Evolutionary conservation across 495 filamentous ascomycete genomes (phyloP).

Genomic region (Apiosordaria backusii): DNA sequence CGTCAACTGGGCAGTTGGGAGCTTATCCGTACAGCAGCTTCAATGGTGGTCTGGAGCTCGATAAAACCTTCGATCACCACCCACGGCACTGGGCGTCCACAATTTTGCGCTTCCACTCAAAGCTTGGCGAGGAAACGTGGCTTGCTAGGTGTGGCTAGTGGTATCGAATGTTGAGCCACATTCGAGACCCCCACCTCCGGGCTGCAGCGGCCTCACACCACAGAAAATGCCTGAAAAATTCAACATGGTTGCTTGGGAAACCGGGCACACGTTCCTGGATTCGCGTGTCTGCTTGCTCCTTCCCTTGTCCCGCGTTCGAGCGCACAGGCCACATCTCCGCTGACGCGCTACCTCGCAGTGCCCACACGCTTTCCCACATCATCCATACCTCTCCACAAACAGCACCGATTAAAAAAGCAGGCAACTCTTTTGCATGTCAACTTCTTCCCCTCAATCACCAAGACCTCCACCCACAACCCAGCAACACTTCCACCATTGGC

Average conservation of each 20-base stretch:
- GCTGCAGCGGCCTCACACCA: too few species aligned
- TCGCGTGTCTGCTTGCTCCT: too few species aligned
- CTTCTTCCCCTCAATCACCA: conserved; percentile 22
- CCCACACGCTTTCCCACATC: conserved; percentile 24
- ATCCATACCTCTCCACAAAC: conserved; percentile 30
- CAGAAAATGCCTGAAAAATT: too few species aligned
- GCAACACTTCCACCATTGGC: conserved; percentile 15
- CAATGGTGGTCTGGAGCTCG: too few species aligned
- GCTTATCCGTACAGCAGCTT: too few species aligned
- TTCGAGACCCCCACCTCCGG: too few species aligned
- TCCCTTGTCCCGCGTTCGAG: too few species aligned
- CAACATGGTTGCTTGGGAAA: too few species aligned
- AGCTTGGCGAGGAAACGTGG: background rate
- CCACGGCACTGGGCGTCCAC: background rate
- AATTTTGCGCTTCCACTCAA: conserved; percentile 9
- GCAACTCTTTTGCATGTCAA: conserved; percentile 23
- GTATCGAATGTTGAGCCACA: background rate
- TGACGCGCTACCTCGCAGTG: conserved; percentile 17
- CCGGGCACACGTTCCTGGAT: too few species aligned
- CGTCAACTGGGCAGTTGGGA: too few species aligned
- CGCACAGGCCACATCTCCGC: conserved; percentile 28
- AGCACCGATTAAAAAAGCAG: conserved; percentile 40
- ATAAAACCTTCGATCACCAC: too few species aligned
- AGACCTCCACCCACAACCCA: conserved; percentile 9
- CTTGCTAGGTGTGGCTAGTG: background rate